A percentile compares a stretch with the other conserved stretches of the same genome.
These are phyloP conservation scores for Metschnikowia chrysomelidarum DNA, from an alignment of 805 yeast species.

Conservation along the genomic window DNA sequence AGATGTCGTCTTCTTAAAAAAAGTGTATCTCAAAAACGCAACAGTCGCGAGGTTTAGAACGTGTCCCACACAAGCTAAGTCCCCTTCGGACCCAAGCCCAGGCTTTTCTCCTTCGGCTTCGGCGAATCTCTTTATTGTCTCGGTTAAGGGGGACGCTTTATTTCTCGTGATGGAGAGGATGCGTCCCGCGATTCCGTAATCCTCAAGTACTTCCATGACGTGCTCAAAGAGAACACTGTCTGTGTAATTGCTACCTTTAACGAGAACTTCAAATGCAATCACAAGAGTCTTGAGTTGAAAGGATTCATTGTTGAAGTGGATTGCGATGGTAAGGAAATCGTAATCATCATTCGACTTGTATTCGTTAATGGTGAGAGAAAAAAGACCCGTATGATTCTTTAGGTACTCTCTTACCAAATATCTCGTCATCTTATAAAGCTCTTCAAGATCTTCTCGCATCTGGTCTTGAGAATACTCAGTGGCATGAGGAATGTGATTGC, in stretches of 20 bases:
- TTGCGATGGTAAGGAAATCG: neutral
- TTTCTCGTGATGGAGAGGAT: neutral
- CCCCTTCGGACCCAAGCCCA: too few species aligned
- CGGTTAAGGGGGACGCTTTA: neutral
- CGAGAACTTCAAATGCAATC: conserved; percentile 1
- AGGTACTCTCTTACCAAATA: too few species aligned
- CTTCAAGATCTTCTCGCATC: too few species aligned
- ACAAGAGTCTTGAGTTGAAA: neutral
- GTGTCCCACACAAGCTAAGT: conserved; percentile 1
- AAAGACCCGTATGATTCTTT: conserved; percentile 4
- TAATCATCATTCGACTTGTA: neutral
- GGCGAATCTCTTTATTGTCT: too few species aligned
- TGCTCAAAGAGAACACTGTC: neutral
- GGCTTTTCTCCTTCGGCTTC: too few species aligned
- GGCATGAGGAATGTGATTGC: too few species aligned
- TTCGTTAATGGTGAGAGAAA: conserved; percentile 1
- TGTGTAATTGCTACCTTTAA: neutral
- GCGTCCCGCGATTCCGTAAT: neutral
- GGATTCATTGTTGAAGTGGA: neutral
- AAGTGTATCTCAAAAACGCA: neutral
- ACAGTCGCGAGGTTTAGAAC: conserved; percentile 2
- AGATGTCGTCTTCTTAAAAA: neutral
- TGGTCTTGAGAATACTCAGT: too few species aligned
- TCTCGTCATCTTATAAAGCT: too few species aligned
- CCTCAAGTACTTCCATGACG: neutral